Evolutionary conservation across 169 alveolate genomes (phyloP).

Genomic region (Plasmodium reichenowi): DNA sequence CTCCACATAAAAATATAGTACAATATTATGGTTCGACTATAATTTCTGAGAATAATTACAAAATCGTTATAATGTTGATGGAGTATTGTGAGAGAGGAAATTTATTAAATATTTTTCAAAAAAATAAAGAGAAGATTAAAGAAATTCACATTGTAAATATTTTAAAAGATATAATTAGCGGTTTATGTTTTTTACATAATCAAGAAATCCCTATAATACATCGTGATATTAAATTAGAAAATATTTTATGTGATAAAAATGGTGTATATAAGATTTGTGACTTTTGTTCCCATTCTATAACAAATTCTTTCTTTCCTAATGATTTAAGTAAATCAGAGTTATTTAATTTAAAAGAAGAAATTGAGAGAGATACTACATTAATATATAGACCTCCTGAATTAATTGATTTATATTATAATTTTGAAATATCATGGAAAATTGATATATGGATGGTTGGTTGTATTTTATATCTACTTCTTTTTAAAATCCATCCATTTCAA

Average conservation of each 20-base stretch:
- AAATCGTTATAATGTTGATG: slow-evolving; percentile 62
- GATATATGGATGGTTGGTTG: slow-evolving; percentile 94
- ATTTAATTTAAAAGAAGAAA: slow-evolving; percentile 84
- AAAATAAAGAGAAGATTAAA: slow-evolving; percentile 84
- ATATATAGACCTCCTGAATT: slow-evolving; percentile 94
- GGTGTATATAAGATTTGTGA: slow-evolving; percentile 91
- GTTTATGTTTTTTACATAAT: slow-evolving; percentile 86
- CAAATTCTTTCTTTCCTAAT: slow-evolving; percentile 74
- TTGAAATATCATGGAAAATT: slow-evolving; percentile 85
- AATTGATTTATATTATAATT: slow-evolving; percentile 87
- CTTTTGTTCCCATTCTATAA: slow-evolving; percentile 89
- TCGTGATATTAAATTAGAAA: slow-evolving; percentile 89
- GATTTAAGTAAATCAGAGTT: slow-evolving; percentile 57
- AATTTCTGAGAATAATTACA: slow-evolving; percentile 26
- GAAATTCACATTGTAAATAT: slow-evolving; percentile 81
- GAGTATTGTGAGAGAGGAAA: slow-evolving; percentile 79
- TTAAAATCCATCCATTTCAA: slow-evolving; percentile 81
- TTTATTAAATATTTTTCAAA: slow-evolving; percentile 85
- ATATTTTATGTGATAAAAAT: slow-evolving; percentile 72
- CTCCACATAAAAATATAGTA: slow-evolving; percentile 75
- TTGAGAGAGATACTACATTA: slow-evolving; percentile 91
- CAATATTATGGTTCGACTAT: slow-evolving; percentile 72
- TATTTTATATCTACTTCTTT: slow-evolving; percentile 85
- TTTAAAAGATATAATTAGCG: slow-evolving; percentile 78
- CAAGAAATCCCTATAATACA: slow-evolving; percentile 90